Evolutionary conservation across 306 rosid genomes (phyloP).

Genomic region (Pterocarpus macrocarpus): DNA sequence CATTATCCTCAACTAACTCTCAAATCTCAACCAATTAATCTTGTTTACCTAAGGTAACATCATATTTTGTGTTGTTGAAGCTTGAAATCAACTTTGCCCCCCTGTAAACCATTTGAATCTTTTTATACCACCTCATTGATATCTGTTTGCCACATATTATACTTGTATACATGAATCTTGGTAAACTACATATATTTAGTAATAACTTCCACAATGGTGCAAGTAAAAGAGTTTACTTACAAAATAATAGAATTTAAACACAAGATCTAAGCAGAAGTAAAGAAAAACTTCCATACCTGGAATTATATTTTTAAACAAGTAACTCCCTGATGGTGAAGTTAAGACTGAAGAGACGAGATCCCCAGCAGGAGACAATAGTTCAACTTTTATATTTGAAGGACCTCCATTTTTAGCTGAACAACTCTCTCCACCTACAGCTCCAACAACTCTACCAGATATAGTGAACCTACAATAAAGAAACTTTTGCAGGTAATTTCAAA

Average conservation of each 20-base stretch:
- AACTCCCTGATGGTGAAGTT: constrained; percentile 80
- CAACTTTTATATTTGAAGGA: constrained; percentile 85
- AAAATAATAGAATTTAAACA: constrained; percentile 30
- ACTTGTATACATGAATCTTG: constrained; percentile 17
- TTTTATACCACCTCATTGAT: constrained; percentile 14
- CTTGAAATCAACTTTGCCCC: constrained; percentile 26
- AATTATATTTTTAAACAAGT: constrained; percentile 78
- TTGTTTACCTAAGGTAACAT: constrained; percentile 18
- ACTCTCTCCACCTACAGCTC: constrained; percentile 90
- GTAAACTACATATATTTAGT: constrained; percentile 1
- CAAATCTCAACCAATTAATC: constrained; percentile 11
- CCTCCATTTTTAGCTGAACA: constrained; percentile 82
- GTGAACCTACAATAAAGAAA: constrained; percentile 74
- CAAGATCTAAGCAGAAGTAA: constrained; percentile 34
- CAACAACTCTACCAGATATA: constrained; percentile 87
- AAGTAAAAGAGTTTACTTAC: constrained; percentile 26
- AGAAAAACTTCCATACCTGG: constrained; percentile 71
- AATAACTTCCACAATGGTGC: constrained; percentile 32
- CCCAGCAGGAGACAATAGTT: constrained; percentile 71
- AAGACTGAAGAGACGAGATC: constrained; percentile 74
- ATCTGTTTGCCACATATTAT: constrained; percentile 25
- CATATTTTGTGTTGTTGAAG: constrained; percentile 33
- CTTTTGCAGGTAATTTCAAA: constrained; percentile 34
- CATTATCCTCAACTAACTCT: constrained; percentile 28
- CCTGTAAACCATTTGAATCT: constrained; percentile 17